Percentiles rank a stretch among this genome's conserved stretches.
These are phyloP conservation scores for Pestalotiopsis sp. DNA, from an alignment of 2,329 filamentous ascomycete species.

Conservation along the genomic window DNA sequence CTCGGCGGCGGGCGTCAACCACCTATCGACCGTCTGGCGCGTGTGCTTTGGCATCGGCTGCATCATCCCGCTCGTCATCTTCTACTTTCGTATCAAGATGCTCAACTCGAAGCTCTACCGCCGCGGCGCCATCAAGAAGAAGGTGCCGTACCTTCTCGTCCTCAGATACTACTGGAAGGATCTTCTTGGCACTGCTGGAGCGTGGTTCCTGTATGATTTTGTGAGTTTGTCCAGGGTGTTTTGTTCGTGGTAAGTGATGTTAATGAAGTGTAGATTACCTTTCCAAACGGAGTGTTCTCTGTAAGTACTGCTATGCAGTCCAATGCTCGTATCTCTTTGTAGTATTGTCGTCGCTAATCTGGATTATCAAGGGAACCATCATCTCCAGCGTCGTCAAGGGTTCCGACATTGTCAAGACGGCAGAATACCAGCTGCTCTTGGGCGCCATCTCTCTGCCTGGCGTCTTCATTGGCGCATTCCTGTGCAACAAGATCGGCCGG, in stretches of 20 bases:
- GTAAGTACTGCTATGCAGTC: not conserved
- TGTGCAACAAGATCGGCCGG: conserved; percentile 50
- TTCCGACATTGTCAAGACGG: conserved; percentile 43
- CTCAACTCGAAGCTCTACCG: conserved; percentile 54
- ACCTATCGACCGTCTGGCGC: conserved; percentile 46
- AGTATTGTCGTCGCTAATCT: not conserved
- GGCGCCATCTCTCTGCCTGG: conserved; percentile 48
- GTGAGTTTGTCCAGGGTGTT: conserved; percentile 24
- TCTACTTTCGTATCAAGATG: conserved; percentile 58
- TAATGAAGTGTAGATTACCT: conserved; percentile 34
- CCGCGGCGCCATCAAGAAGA: conserved; percentile 54
- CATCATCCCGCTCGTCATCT: conserved; percentile 53
- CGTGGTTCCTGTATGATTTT: conserved; percentile 52
- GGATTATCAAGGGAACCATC: conserved; percentile 37
- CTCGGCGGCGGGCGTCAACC: conserved; percentile 34
- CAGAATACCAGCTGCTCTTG: conserved; percentile 51
- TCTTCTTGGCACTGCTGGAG: conserved; percentile 54
- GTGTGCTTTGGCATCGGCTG: conserved; percentile 52
- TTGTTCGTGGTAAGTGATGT: conserved; percentile 33
- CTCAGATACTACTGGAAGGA: conserved; percentile 57
- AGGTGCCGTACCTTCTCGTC: conserved; percentile 52
- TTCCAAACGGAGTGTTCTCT: conserved; percentile 14
- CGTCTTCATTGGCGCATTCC: conserved; percentile 49
- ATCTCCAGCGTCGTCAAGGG: conserved; percentile 39
- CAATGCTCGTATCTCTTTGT: too few relatives aligned